Conservation (phyloP, 2,329 filamentous ascomycete species). For the Aureobasidium namibiae region DNA sequence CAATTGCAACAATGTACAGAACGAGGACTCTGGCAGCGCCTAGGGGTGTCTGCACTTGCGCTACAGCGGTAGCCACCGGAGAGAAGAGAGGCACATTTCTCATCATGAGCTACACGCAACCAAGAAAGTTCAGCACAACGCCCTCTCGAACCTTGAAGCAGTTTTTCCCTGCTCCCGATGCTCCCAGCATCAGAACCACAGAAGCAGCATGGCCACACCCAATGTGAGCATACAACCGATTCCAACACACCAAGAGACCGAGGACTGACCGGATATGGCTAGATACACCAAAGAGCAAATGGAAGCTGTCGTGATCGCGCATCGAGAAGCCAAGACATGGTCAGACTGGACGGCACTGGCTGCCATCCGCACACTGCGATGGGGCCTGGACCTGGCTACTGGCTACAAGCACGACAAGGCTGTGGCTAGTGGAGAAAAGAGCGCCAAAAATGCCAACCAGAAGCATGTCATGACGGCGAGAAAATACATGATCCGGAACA, state of each 20-base stretch:
- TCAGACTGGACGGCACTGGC: conserved; percentile 74
- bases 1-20: conserved; percentile 20
- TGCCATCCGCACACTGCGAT: conserved; percentile 67
- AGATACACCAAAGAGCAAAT: conserved; percentile 75
- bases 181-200: conserved; percentile 37
- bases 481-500: conserved; percentile 83
- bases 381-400: conserved; percentile 72
- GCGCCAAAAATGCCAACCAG: conserved; percentile 45
- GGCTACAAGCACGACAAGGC: conserved; percentile 66
- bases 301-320: conserved; percentile 62
- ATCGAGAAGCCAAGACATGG: conserved; percentile 62
- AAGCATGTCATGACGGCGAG: conserved; percentile 67
- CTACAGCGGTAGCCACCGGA: background rate
- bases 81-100: background rate
- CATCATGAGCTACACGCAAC: conserved; percentile 13
- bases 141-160: conserved; percentile 30
- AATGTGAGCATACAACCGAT: conserved; percentile 23
- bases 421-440: conserved; percentile 28
- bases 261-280: background rate
- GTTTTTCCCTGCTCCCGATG: conserved; percentile 39
- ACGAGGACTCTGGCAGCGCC: conserved; percentile 17
- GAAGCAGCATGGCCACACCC: conserved; percentile 43
- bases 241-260: background rate
- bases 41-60: background rate
- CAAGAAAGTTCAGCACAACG: conserved; percentile 35